Conservation (phyloP, 257 asterid species). For the Lavandula angustifolia region DNA sequence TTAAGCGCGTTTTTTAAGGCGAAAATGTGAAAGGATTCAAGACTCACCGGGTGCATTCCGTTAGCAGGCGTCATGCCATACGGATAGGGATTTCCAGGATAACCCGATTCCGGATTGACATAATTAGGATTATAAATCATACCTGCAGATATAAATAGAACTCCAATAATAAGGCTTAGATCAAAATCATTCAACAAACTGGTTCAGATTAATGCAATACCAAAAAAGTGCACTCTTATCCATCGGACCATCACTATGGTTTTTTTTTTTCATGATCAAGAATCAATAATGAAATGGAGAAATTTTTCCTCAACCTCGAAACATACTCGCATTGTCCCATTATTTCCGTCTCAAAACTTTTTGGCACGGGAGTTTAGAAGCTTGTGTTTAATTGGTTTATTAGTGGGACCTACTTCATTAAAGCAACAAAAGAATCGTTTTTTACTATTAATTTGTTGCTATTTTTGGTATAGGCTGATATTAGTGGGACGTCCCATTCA, state of each 20-base stretch:
- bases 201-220: conserved; percentile 8
- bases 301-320: conserved; percentile 7
- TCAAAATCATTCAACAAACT: conserved; percentile 1
- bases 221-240: background rate
- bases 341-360: no score
- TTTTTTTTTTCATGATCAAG: conserved; percentile 3
- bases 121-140: conserved; percentile 57
- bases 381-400: no score
- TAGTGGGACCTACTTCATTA: no score
- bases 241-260: background rate
- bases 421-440: no score
- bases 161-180: conserved; percentile 20
- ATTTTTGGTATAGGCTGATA: no score
- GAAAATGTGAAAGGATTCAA: background rate
- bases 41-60: conserved; percentile 63
- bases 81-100: conserved; percentile 66
- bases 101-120: conserved; percentile 60
- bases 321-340: no score
- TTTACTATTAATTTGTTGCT: no score
- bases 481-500: no score
- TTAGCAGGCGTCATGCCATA: conserved; percentile 67
- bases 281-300: conserved; percentile 9
- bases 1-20: background rate
- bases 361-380: no score
- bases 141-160: conserved; percentile 45